Evolutionary conservation across 2,329 filamentous ascomycete species (phyloP).

Genomic region (Apiospora rasikravindrae): DNA sequence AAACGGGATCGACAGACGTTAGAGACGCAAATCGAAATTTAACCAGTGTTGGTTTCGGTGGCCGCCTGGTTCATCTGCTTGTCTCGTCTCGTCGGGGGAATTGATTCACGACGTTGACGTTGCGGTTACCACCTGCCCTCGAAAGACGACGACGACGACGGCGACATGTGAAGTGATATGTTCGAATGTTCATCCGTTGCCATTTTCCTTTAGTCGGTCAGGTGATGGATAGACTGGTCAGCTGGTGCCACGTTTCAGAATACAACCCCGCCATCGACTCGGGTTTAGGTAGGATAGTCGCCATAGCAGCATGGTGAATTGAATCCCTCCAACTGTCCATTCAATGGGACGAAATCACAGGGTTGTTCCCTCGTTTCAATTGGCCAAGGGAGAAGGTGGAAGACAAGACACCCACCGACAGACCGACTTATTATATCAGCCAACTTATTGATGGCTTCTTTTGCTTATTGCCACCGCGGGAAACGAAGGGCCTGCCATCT

Average conservation of each 20-base stretch:
- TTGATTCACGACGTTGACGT: too few relatives aligned
- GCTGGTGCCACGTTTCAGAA: constrained; percentile 12
- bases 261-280: background rate
- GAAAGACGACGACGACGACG: background rate
- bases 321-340: background rate
- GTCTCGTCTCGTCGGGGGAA: background rate
- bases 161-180: background rate
- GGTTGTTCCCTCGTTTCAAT: too few relatives aligned
- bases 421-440: background rate
- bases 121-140: background rate
- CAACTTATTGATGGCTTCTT: background rate
- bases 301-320: too few relatives aligned
- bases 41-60: background rate
- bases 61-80: background rate
- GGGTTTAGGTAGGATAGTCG: background rate
- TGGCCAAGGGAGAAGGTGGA: background rate
- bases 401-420: background rate
- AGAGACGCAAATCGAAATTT: background rate
- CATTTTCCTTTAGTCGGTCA: background rate
- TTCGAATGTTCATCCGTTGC: background rate
- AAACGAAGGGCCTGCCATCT: background rate
- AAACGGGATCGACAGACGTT: background rate
- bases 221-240: too few relatives aligned
- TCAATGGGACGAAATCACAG: background rate
- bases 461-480: too few relatives aligned